Conservation (phyloP, 1,284 basidiomycete genomes). For the Papiliotrema nemorosa region DNA sequence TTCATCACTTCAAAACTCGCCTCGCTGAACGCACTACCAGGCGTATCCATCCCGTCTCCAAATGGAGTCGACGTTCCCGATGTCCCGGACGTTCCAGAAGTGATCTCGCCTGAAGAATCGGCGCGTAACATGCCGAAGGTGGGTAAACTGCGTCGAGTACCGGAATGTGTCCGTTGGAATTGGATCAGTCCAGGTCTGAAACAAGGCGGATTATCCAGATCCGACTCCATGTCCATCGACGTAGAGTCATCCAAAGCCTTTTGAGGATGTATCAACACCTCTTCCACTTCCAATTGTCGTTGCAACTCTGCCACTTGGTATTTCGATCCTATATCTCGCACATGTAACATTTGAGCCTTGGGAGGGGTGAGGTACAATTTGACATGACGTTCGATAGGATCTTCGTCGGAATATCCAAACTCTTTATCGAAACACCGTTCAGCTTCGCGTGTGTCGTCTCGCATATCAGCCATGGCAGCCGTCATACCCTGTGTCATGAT, state of each 20-base stretch:
- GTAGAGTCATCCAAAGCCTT: no score
- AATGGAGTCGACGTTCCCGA: constrained; percentile 9
- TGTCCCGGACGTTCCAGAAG: constrained; percentile 5
- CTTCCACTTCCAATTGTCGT: not conserved
- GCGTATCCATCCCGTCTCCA: constrained; percentile 6
- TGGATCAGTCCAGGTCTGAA: constrained; percentile 29
- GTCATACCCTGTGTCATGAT: constrained; percentile 19
- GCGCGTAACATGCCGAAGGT: no score
- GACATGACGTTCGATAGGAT: constrained; percentile 30
- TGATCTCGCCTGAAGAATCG: no score
- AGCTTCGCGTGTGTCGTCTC: constrained; percentile 18
- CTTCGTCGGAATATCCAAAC: constrained; percentile 27
- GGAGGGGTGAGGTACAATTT: constrained; percentile 17
- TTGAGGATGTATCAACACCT: not conserved
- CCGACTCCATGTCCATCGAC: not conserved
- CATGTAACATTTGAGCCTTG: not conserved
- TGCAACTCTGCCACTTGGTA: not conserved
- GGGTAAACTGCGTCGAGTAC: constrained; percentile 1
- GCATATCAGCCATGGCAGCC: constrained; percentile 24
- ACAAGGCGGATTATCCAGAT: not conserved
- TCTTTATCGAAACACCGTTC: constrained; percentile 16
- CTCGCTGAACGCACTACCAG: constrained; percentile 18
- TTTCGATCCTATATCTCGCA: not conserved
- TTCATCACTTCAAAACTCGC: constrained; percentile 28
- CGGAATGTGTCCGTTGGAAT: constrained; percentile 17